These are phyloP conservation scores for Phytophthora litchii DNA, from an alignment of 352 stramenopile genomes.

Conservation along the genomic window DNA sequence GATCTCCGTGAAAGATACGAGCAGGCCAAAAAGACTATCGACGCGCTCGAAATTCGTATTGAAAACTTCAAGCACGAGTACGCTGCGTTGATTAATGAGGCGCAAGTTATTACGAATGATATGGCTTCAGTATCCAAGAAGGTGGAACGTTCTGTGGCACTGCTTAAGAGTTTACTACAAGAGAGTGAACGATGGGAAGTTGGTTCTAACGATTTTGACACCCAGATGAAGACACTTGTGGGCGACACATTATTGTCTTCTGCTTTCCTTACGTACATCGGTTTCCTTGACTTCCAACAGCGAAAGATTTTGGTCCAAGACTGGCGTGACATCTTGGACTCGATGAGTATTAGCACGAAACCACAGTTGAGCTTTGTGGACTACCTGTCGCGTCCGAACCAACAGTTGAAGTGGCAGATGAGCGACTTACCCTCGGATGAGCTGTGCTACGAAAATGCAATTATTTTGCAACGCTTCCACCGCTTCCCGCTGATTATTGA, in stretches of 20 bases:
- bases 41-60: slow-evolving; percentile 95
- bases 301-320: slow-evolving; percentile 93
- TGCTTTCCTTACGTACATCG: slow-evolving; percentile 98
- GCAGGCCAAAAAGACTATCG: slow-evolving; percentile 92
- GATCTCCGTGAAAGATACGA: slow-evolving; percentile 94
- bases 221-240: slow-evolving; percentile 96
- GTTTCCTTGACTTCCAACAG: slow-evolving; percentile 99
- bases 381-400: slow-evolving; percentile 95
- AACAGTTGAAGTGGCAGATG: slow-evolving; percentile 95
- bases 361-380: slow-evolving; percentile 93
- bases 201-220: slow-evolving; percentile 96
- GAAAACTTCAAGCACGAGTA: slow-evolving; percentile 99
- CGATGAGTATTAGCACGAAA: slow-evolving; percentile 90
- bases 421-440: slow-evolving; percentile 97
- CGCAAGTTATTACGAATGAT: slow-evolving; percentile 98
- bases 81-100: slow-evolving; percentile 96
- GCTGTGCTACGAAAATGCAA: slow-evolving; percentile 99
- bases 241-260: slow-evolving; percentile 96
- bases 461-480: slow-evolving; percentile 97
- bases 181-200: slow-evolving; percentile 99
- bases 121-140: slow-evolving; percentile 98
- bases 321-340: slow-evolving; percentile 95
- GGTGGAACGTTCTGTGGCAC: slow-evolving; percentile 95
- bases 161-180: slow-evolving; percentile 98
- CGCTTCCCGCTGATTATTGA: slow-evolving; percentile 99